Evolutionary conservation across 257 asterid species (phyloP).

Genomic region (Capsicum pubescens): DNA sequence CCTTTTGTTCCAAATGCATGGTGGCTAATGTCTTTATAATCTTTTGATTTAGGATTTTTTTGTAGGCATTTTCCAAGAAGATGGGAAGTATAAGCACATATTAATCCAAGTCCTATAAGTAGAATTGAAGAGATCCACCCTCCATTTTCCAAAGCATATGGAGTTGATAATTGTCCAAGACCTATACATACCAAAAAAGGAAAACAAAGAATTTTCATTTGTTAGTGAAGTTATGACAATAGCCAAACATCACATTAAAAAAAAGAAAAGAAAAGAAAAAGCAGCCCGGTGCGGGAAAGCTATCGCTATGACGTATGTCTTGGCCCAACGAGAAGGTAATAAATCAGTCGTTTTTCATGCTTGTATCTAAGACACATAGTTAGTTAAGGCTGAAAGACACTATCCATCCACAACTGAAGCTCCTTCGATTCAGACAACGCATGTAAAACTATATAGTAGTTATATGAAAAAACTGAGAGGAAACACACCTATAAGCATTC

Average conservation of each 20-base stretch:
- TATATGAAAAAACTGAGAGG: background rate
- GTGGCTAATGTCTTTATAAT: slow-evolving; percentile 73
- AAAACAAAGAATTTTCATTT: background rate
- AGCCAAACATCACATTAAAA: background rate
- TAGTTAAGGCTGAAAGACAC: background rate
- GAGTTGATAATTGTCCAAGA: slow-evolving; percentile 75
- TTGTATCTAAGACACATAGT: background rate
- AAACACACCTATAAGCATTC: slow-evolving; percentile 72
- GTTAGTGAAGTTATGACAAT: background rate
- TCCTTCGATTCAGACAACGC: too few relatives aligned
- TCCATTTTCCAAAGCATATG: slow-evolving; percentile 74
- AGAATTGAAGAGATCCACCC: slow-evolving; percentile 77
- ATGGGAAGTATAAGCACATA: slow-evolving; percentile 55
- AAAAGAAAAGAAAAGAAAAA: too few relatives aligned
- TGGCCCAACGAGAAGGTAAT: background rate
- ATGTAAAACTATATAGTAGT: too few relatives aligned
- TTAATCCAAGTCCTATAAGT: slow-evolving; percentile 55
- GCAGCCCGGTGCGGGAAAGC: too few relatives aligned
- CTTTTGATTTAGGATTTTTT: slow-evolving; percentile 52
- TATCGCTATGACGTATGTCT: too few relatives aligned
- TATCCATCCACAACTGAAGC: background rate
- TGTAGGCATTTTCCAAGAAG: slow-evolving; percentile 62
- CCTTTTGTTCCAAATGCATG: slow-evolving; percentile 74
- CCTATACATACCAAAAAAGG: slow-evolving; percentile 43
- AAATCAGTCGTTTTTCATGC: background rate